Evolutionary conservation across 768 basidiomycete genomes (phyloP).

Genomic region (Suillus discolor): DNA sequence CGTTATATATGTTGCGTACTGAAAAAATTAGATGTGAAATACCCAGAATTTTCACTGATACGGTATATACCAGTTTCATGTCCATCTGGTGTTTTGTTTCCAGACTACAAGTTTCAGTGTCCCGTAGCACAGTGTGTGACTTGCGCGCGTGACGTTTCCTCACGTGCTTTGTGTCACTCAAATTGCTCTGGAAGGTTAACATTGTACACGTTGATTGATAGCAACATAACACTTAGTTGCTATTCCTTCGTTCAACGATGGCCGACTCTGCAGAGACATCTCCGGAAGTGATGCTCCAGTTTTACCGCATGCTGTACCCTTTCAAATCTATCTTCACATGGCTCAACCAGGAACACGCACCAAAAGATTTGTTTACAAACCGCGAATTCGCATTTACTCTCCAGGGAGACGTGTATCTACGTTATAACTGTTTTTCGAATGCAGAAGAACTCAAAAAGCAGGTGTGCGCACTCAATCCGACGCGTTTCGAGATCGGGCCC

Average conservation of each 20-base stretch:
- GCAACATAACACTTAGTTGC: constrained; percentile 4
- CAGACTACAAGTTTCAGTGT: not conserved
- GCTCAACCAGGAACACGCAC: constrained; percentile 89
- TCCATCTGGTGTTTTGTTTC: not conserved
- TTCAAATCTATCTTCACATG: constrained; percentile 93
- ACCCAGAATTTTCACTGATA: not conserved
- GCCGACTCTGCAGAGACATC: constrained; percentile 35
- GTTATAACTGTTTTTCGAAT: constrained; percentile 89
- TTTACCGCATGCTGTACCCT: constrained; percentile 91
- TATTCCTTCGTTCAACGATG: constrained; percentile 1
- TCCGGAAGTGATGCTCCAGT: constrained; percentile 70
- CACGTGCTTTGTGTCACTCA: constrained; percentile 18
- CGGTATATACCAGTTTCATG: not conserved
- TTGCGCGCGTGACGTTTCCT: constrained; percentile 22
- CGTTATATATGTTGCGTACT: not conserved
- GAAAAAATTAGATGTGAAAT: not conserved
- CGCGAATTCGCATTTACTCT: constrained; percentile 97
- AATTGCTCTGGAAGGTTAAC: not conserved
- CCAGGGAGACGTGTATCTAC: constrained; percentile 86
- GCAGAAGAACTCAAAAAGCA: constrained; percentile 92
- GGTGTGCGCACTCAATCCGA: constrained; percentile 80
- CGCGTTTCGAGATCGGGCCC: constrained; percentile 96
- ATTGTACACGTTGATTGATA: constrained; percentile 11
- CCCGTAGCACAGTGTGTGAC: not conserved
- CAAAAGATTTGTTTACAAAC: constrained; percentile 83